Conservation (phyloP, 192 early-diverging fungal species). For the Coemansia sp. region DNA sequence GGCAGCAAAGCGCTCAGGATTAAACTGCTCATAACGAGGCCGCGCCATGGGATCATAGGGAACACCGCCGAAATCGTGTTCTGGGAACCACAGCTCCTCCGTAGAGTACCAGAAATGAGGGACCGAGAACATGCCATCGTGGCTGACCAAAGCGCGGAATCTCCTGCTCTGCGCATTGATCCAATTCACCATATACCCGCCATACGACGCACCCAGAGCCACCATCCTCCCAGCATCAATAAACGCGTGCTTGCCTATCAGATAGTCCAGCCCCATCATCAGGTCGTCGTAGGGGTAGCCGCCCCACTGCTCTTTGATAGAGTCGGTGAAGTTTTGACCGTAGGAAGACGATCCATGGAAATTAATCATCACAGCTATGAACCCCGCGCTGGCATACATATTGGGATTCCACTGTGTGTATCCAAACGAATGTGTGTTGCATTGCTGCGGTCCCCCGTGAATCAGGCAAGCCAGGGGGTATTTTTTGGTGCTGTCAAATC, state of each 20-base stretch:
- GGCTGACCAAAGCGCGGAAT: conserved; percentile 67
- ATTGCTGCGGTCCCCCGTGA: conserved; percentile 81
- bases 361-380: conserved; percentile 67
- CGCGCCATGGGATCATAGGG: conserved; percentile 57
- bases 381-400: conserved; percentile 72
- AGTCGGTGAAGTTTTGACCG: conserved; percentile 72
- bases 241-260: conserved; percentile 54
- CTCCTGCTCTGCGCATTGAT: conserved; percentile 70
- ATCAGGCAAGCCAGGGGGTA: conserved; percentile 78
- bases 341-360: conserved; percentile 79
- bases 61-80: conserved; percentile 71
- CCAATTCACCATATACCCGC: conserved; percentile 86
- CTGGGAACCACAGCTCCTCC: conserved; percentile 78
- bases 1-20: conserved; percentile 62
- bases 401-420: conserved; percentile 70
- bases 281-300: conserved; percentile 71
- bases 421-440: conserved; percentile 59
- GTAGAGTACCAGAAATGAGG: conserved; percentile 60
- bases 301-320: conserved; percentile 75
- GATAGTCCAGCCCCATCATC: conserved; percentile 66
- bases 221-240: conserved; percentile 59
- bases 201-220: conserved; percentile 74
- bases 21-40: conserved; percentile 60
- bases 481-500: conserved; percentile 55
- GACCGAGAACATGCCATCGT: conserved; percentile 72